Evolutionary conservation across 768 basidiomycete species (phyloP), one percentile per base, ranked within the genome.

Genomic region (Gymnopilus junonius): DNA sequence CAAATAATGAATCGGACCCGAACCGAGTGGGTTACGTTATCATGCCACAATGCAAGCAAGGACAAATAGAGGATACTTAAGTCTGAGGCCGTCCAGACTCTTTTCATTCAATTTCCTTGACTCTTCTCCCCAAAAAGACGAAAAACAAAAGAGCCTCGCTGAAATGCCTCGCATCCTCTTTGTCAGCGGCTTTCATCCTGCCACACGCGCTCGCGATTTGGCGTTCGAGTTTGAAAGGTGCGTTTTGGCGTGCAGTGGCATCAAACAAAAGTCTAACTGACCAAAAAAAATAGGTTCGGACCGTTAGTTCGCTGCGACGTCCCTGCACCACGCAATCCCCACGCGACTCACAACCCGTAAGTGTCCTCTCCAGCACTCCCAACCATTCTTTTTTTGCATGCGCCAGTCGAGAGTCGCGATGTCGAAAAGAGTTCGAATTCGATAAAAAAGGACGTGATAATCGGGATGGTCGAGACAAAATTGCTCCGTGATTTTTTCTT

Each of bases 181-280:
- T 69, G 93, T 95, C 46, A 91, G 88, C 70, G 93, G 93, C 20
- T 95, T 95, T 71, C 88, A 92, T 68, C 89, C 90, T 4, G 77
- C 85, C n/a, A 94, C 92, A 3, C 87, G 92, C 23, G 93, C 94
- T 8, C 84, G 89, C 57, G 93, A 94, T 69, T 84, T 95, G 2
- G 94, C 94, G 1, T 92, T 79, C 69, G 93, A 94, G 74, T 95
- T 95, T 69, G 94, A 95, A 82, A 84, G 89, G 93, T 93, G 62
- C 48, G 80, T 74, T 68, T 23, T 21, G 27, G 50, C 14, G 21
- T 10, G 27, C 12, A 31, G 21, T 58, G 29, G 17, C 29, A 8
- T 39, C 10, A n/a, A 11, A 8, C 40, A 3, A n/a, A n/a, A n/a
- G 31, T 50, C 29, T 32, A 4, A 32, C 45, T 29, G 27, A n/a